These are phyloP conservation scores for Paracorniculantispora psalliotae DNA, from an alignment of 2,329 filamentous ascomycete species.

Conservation along the genomic window DNA sequence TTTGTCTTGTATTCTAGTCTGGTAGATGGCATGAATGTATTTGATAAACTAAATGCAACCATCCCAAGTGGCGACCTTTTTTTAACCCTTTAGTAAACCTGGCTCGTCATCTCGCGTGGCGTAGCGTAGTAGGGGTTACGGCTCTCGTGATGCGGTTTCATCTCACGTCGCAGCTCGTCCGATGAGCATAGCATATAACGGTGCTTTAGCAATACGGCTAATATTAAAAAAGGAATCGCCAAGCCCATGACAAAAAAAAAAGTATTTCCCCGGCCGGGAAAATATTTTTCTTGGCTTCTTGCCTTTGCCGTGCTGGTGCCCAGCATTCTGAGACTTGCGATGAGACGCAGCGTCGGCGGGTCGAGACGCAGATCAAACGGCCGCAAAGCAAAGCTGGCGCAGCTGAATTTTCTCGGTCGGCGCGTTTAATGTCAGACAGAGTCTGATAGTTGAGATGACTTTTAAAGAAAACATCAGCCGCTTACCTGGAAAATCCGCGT, in stretches of 20 bases:
- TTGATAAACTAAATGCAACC: not conserved
- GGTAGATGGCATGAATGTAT: not conserved
- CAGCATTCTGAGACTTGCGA: slow-evolving; percentile 9
- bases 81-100: not conserved
- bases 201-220: too few species aligned
- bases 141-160: slow-evolving; percentile 2
- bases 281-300: not conserved
- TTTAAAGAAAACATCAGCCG: slow-evolving; percentile 3
- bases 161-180: not conserved
- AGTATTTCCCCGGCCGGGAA: not conserved
- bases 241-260: not conserved
- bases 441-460: not conserved
- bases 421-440: not conserved
- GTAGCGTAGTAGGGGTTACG: not conserved
- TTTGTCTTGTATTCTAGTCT: not conserved
- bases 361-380: slow-evolving; percentile 12
- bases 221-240: not conserved
- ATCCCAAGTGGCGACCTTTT: not conserved
- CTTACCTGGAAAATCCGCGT: not conserved
- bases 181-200: not conserved
- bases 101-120: too few species aligned
- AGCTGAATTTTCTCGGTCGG: not conserved
- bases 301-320: not conserved
- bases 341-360: slow-evolving; percentile 4
- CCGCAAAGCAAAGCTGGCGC: not conserved